Conservation (phyloP, 352 stramenopile genomes). For the Phytophthora agathidicida region DNA sequence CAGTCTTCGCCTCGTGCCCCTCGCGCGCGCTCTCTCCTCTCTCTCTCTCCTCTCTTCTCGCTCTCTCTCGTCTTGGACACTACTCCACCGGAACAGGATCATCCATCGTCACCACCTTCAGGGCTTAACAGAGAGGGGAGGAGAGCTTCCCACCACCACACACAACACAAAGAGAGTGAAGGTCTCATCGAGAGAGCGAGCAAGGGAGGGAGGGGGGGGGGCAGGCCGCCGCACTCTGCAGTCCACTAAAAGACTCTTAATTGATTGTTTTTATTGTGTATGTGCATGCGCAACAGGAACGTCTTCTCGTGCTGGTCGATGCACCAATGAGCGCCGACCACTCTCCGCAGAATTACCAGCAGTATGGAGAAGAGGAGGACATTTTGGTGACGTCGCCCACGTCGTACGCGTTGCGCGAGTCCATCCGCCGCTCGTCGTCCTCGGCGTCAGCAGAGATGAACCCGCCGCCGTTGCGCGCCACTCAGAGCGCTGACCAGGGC, state of each 20-base stretch:
- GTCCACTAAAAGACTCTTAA: slow-evolving; percentile 12
- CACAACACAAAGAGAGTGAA: slow-evolving; percentile 36
- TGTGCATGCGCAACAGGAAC: slow-evolving; percentile 25
- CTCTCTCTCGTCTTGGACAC: neutral
- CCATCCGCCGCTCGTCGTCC: slow-evolving; percentile 77
- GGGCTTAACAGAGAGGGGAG: slow-evolving; percentile 12
- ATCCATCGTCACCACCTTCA: neutral
- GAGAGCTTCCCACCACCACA: neutral
- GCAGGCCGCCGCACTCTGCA: slow-evolving; percentile 29
- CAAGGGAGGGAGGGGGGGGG: slow-evolving; percentile 1
- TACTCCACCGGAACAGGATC: neutral
- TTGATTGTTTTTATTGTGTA: too few species aligned
- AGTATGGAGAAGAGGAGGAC: slow-evolving; percentile 59
- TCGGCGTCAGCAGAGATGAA: slow-evolving; percentile 50
- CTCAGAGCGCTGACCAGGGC: slow-evolving; percentile 26
- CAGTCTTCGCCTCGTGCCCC: too few species aligned
- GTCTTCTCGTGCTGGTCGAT: slow-evolving; percentile 31
- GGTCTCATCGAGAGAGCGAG: slow-evolving; percentile 16
- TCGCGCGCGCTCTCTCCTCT: neutral
- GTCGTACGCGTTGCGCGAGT: slow-evolving; percentile 79
- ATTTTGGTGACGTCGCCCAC: slow-evolving; percentile 86
- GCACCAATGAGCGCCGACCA: slow-evolving; percentile 51
- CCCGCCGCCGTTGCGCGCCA: slow-evolving; percentile 27
- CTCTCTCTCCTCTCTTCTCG: neutral
- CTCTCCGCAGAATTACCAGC: slow-evolving; percentile 37